Base-by-base conservation (phyloP, 768 basidiomycete genomes). In the Rubroboletus pulcherrimus region DNA sequence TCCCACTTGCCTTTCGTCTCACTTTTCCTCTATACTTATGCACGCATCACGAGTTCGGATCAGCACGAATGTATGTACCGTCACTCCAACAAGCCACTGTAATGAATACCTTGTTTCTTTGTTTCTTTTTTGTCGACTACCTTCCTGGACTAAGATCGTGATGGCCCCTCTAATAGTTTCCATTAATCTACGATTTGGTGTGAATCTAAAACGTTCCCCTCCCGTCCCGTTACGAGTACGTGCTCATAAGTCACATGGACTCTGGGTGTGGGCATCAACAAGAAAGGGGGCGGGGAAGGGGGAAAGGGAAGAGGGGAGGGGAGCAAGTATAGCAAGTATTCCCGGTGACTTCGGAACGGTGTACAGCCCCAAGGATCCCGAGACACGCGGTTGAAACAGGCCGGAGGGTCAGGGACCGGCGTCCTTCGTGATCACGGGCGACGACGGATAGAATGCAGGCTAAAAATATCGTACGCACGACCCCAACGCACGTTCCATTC, bases 61-160 rank as follows among this genome's bases (percentile, higher is more conserved):
- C 56, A 54, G 46, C 29, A 61, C 24, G 55, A 41, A 60, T 61
- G 43, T 61, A 48, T 69, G 64, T 70, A 61, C 53, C 30, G 49
- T 58, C 56, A 48, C 21, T 49, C 40, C 54, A 51, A 30, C 49
- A 17, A 26, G 21, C 24, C 38, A 40, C 34, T 64, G 59, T 65
- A 57, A 53, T 37, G 26, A 30, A 24, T 38, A 34, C 1, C 24
- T 42, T 8, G 37, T 26, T n/a, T 17, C 31, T 30, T 29, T 6
- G 19, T 38, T 6, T 4, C 17, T 15, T 33, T 33, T 7, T 11
- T 14, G 12, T 15, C 8, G 21, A 9, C 17, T n/a, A 8, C 7
- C 19, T 35, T 10, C 21, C 14, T 33, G 15, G 40, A 49, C 9
- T 34, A 50, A 30, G 41, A 33, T 29, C n/a, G 15, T 30, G 10